These are phyloP conservation scores for Blumeria hordei DNA, from an alignment of 2,329 filamentous ascomycete species.

Conservation along the genomic window DNA sequence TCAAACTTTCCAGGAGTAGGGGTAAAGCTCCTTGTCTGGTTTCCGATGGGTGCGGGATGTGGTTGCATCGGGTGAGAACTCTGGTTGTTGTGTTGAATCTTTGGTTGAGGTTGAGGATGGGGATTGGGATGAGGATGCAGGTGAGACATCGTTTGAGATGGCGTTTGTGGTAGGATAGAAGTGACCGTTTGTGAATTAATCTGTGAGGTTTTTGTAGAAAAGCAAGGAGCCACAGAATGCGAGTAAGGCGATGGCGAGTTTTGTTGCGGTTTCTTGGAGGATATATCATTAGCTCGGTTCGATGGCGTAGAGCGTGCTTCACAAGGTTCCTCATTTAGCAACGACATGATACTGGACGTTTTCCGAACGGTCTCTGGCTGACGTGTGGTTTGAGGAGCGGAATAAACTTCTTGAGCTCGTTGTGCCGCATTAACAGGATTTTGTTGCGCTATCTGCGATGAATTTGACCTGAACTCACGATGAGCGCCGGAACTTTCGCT, in stretches of 20 bases:
- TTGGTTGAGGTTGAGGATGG: background rate
- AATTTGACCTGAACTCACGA: conserved; percentile 9
- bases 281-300: conserved; percentile 11
- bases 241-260: conserved; percentile 13
- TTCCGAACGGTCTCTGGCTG: conserved; percentile 27
- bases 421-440: conserved; percentile 11
- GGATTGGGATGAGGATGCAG: too few species aligned
- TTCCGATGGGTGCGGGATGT: conserved; percentile 19
- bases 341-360: conserved; percentile 36
- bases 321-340: conserved; percentile 27
- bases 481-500: conserved; percentile 7
- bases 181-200: conserved; percentile 12
- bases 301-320: conserved; percentile 16
- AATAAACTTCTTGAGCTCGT: conserved; percentile 9
- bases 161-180: conserved; percentile 21
- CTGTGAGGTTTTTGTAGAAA: conserved; percentile 19
- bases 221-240: conserved; percentile 7
- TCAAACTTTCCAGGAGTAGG: conserved; percentile 13
- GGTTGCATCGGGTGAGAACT: conserved; percentile 23
- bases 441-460: conserved; percentile 10
- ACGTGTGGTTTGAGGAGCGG: conserved; percentile 15
- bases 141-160: conserved; percentile 19
- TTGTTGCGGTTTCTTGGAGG: conserved; percentile 8
- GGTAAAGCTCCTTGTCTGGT: conserved; percentile 11
- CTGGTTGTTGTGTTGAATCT: conserved; percentile 15